Evolutionary conservation across 2,329 filamentous ascomycete species (phyloP), one percentile per base, ranked within the genome.

Genomic region (Fusarium torulosum): DNA sequence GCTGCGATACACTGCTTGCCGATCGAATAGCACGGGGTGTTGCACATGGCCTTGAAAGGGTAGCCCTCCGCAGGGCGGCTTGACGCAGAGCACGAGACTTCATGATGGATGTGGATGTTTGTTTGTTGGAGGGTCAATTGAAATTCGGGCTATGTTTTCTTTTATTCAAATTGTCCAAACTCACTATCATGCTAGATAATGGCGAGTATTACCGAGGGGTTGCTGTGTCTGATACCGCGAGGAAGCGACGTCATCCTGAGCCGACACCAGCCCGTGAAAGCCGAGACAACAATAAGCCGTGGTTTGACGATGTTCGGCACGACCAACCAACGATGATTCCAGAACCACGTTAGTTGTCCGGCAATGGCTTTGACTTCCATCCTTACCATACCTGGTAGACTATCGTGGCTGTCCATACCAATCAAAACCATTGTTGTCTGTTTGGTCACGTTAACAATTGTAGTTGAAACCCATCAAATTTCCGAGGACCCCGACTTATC

Each of bases 1-100:
- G 81, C 72, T 88, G 86, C 6, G 86, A 87, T 58, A 88, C 78
- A 63, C 82, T 83, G 75, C 84, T 82, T 35, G 81, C 81, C 38
- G 73, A 71, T 66, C 83, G 80, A 52, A 75, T 55, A 19, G 70
- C 54, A 49, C 71, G 59, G 46, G 65, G 59, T 57, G 63, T 64
- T 51, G 66, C 29, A 59, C 69, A 65, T 44, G 67, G 51, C 58
- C 59, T 72, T 40, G 71, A 47, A n/a, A 74, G 65, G 31, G 61
- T 55, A 37, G 69, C 71, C 60, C 72, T 72, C 41, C 72, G 71
- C 41, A 78, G 63, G 49, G 75, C 66, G 52, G 75, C 63, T 53
- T 72, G 66, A 54, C 74, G 71, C 54, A 80, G 65, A 57, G 76
- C 69, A 59, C 75, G 74, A 52, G 75, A 74, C 69, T 72, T 79